Percentiles rank a stretch among this genome's conserved stretches.
phyloP scores from a whole-genome alignment of 1,139 yeast genomes.

The Geotrichum europaeum region DNA sequence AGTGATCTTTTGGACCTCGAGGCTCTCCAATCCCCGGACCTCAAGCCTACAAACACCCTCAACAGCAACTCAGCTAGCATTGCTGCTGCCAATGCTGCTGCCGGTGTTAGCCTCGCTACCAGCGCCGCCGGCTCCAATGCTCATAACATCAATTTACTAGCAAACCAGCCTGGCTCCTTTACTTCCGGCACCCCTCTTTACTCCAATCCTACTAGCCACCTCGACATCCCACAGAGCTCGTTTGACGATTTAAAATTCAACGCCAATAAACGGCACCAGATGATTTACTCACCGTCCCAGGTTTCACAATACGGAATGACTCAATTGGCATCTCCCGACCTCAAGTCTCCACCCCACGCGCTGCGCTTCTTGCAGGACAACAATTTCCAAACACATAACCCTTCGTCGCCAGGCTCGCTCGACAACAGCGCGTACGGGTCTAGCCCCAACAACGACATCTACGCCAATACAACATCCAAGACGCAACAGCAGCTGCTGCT shows the following conservation, averaged over 20 bases:
- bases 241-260: background rate
- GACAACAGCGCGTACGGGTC: conserved; percentile 9
- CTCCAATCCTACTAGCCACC: background rate
- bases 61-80: background rate
- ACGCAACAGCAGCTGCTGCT: conserved; percentile 11
- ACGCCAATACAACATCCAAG: background rate
- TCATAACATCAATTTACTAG: background rate
- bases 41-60: conserved; percentile 5
- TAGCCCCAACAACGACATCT: conserved; percentile 8
- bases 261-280: conserved; percentile 3
- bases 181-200: background rate
- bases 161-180: background rate
- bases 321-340: conserved; percentile 7
- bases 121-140: background rate
- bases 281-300: conserved; percentile 1
- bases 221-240: background rate
- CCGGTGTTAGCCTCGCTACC: background rate
- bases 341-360: conserved; percentile 17
- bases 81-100: background rate
- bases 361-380: conserved; percentile 17
- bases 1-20: conserved; percentile 31
- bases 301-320: conserved; percentile 16
- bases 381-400: conserved; percentile 7
- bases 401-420: conserved; percentile 21
- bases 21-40: conserved; percentile 23